Conservation (phyloP, 495 filamentous ascomycete species). For the Penicillium argentinense region DNA sequence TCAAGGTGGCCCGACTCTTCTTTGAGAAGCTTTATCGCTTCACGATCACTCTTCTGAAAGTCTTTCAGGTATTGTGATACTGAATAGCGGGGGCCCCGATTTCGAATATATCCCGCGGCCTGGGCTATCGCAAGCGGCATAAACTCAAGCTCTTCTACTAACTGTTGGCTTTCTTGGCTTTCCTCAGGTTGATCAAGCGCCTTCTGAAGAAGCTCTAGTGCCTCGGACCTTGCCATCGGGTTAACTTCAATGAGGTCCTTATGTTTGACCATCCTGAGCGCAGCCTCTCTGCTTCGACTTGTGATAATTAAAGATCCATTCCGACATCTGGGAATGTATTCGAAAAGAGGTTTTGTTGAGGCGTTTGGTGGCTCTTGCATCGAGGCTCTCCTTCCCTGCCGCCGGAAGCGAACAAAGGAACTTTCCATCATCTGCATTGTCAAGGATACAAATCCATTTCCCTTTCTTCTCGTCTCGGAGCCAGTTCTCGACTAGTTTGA, state of each 20-base stretch:
- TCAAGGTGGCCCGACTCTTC: too few species aligned
- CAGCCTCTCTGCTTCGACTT: conserved; percentile 28
- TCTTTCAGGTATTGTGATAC: conserved; percentile 3
- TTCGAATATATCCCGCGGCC: too few species aligned
- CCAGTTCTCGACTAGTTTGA: conserved; percentile 40
- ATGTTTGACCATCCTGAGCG: conserved; percentile 26
- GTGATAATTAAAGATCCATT: conserved; percentile 37
- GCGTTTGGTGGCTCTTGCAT: neutral
- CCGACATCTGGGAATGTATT: too few species aligned
- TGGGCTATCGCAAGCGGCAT: too few species aligned
- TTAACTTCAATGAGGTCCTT: conserved; percentile 38
- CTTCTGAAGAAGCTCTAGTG: conserved; percentile 36
- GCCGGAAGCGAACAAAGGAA: conserved; percentile 20
- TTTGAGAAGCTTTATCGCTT: too few species aligned
- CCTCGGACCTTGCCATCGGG: conserved; percentile 35
- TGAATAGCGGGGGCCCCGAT: conserved; percentile 19
- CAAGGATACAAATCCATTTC: conserved; percentile 9
- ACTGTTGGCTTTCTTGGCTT: conserved; percentile 2
- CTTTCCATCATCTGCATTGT: conserved; percentile 11
- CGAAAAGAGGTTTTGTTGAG: too few species aligned
- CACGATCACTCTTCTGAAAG: neutral
- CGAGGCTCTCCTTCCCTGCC: neutral
- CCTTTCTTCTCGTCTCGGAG: conserved; percentile 31
- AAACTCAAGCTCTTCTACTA: conserved; percentile 9
- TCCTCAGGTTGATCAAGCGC: conserved; percentile 33